These are phyloP conservation scores for Haematococcus lacustris DNA, from an alignment of 139 green algal genomes.

Conservation along the genomic window DNA sequence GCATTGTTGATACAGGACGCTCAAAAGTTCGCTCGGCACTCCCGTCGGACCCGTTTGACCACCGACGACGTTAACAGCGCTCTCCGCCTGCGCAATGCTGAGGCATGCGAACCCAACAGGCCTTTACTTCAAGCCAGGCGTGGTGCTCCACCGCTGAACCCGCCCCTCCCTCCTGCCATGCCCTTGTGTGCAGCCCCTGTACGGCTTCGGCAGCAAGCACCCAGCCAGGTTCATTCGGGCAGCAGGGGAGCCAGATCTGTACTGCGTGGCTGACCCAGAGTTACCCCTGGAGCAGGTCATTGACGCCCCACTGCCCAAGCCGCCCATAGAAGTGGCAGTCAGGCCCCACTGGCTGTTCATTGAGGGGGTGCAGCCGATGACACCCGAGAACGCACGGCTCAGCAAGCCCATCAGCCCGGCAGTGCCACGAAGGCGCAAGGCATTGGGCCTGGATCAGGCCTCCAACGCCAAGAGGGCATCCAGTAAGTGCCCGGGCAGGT, in stretches of 20 bases:
- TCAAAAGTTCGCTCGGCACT: conserved; percentile 77
- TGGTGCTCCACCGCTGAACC: no score
- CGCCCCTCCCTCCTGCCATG: neutral
- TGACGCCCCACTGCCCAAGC: conserved; percentile 51
- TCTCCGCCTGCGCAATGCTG: conserved; percentile 62
- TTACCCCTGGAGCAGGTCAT: conserved; percentile 55
- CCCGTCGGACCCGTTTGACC: conserved; percentile 64
- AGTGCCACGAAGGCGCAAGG: no score
- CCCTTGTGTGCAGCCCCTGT: conserved; percentile 61
- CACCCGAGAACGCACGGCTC: conserved; percentile 74
- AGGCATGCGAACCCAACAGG: conserved; percentile 29
- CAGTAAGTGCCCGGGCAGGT: no score
- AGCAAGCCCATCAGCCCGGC: no score
- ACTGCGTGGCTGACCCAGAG: conserved; percentile 57
- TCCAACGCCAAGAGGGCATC: no score
- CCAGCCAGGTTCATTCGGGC: conserved; percentile 56
- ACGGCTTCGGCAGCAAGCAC: conserved; percentile 66
- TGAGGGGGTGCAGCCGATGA: conserved; percentile 79
- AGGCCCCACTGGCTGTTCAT: conserved; percentile 86
- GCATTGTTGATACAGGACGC: conserved; percentile 57
- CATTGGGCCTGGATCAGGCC: no score
- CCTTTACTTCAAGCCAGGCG: neutral
- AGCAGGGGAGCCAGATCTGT: conserved; percentile 62
- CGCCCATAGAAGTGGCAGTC: conserved; percentile 67
- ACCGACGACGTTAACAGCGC: conserved; percentile 77